Evolutionary conservation across 2,329 filamentous ascomycete genomes (phyloP).

Genomic region (Pseudocercospora musae): DNA sequence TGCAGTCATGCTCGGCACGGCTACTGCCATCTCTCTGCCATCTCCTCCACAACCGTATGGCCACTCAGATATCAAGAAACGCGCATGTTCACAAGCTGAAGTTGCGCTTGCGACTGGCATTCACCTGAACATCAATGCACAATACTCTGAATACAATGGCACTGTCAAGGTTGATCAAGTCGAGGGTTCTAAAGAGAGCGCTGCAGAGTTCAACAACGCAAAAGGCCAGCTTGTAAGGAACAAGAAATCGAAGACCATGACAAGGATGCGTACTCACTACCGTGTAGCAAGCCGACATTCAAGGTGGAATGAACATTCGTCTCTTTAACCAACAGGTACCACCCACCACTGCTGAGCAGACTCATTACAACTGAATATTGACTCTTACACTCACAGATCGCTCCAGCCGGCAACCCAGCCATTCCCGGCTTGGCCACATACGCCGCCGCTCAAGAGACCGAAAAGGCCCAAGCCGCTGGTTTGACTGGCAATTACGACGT

Average conservation of each 20-base stretch:
- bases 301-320: slow-evolving; percentile 22
- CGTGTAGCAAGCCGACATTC: slow-evolving; percentile 14
- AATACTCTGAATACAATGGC: slow-evolving; percentile 24
- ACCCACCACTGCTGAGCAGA: neutral
- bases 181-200: slow-evolving; percentile 11
- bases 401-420: slow-evolving; percentile 21
- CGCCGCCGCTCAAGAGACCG: slow-evolving; percentile 20
- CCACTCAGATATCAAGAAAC: neutral
- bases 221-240: slow-evolving; percentile 18
- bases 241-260: neutral
- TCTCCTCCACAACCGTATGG: neutral
- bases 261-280: slow-evolving; percentile 12
- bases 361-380: neutral
- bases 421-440: slow-evolving; percentile 22
- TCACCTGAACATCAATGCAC: slow-evolving; percentile 27
- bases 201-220: slow-evolving; percentile 15
- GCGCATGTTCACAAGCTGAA: slow-evolving; percentile 14
- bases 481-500: slow-evolving; percentile 16
- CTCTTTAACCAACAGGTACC: slow-evolving; percentile 21
- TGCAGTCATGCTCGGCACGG: neutral
- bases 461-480: slow-evolving; percentile 13
- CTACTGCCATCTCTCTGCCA: slow-evolving; percentile 8
- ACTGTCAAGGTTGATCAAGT: slow-evolving; percentile 16
- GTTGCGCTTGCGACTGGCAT: slow-evolving; percentile 26
- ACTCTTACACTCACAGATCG: slow-evolving; percentile 21